Conservation (phyloP, 768 basidiomycete species). For the Tricholoma saponaceum region DNA sequence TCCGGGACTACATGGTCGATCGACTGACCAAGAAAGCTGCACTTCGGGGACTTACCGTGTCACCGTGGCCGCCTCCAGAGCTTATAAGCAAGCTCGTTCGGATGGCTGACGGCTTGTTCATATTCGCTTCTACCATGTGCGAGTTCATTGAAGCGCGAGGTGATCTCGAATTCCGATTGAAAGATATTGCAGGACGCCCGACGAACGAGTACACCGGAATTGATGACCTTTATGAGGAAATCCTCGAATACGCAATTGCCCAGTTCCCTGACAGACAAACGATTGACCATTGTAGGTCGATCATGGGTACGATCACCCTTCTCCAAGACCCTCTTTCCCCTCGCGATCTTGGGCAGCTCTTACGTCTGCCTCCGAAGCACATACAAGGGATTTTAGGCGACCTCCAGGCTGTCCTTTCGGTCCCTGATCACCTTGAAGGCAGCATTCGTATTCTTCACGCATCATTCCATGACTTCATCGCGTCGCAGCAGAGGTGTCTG, state of each 20-base stretch:
- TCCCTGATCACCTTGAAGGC: constrained; percentile 9
- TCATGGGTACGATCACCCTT: constrained; percentile 10
- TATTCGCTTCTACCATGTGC: constrained; percentile 17
- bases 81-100: constrained; percentile 7
- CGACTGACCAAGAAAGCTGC: constrained; percentile 5
- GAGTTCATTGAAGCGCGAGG: constrained; percentile 17
- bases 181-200: constrained; percentile 10
- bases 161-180: constrained; percentile 13
- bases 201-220: constrained; percentile 13
- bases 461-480: constrained; percentile 14
- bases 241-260: constrained; percentile 11
- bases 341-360: constrained; percentile 9
- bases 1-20: constrained; percentile 11
- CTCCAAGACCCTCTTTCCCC: constrained; percentile 14
- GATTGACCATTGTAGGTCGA: constrained; percentile 10
- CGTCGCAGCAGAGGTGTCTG: constrained; percentile 6
- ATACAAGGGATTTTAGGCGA: constrained; percentile 14
- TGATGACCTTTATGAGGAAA: constrained; percentile 12
- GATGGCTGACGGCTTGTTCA: constrained; percentile 16
- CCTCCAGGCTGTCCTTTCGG: constrained; percentile 12
- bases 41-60: constrained; percentile 4
- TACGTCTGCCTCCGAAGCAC: constrained; percentile 13
- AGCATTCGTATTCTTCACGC: constrained; percentile 11
- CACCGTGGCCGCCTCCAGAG: constrained; percentile 16
- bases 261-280: constrained; percentile 10